Conservation (phyloP, 2,329 filamentous ascomycete genomes). For the Amauroascus verrucosus region DNA sequence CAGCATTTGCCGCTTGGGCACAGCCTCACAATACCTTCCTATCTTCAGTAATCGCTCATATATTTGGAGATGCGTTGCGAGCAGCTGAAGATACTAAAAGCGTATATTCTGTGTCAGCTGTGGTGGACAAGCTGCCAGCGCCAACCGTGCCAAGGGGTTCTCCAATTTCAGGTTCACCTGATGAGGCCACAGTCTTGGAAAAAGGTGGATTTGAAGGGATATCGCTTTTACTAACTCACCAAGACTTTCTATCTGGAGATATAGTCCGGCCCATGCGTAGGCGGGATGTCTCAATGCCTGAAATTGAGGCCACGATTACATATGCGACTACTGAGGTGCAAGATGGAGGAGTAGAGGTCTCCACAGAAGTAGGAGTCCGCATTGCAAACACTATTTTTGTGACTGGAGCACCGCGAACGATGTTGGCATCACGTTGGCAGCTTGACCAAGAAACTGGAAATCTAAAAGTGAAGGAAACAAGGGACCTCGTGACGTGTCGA, state of each 20-base stretch:
- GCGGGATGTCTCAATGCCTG: constrained; percentile 24
- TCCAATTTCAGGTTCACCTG: background rate
- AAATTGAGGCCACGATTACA: constrained; percentile 24
- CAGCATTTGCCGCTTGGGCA: constrained; percentile 31
- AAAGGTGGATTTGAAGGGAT: constrained; percentile 26
- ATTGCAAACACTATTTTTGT: constrained; percentile 35
- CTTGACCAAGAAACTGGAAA: constrained; percentile 19
- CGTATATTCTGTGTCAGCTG: constrained; percentile 26
- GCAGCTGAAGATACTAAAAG: constrained; percentile 8
- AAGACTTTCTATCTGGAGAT: constrained; percentile 25
- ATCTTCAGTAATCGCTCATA: constrained; percentile 22
- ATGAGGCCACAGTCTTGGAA: background rate
- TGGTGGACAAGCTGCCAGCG: constrained; percentile 30
- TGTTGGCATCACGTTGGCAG: constrained; percentile 30
- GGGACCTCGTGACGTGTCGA: constrained; percentile 27
- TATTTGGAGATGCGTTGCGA: constrained; percentile 19
- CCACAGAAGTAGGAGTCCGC: constrained; percentile 31
- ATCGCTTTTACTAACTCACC: constrained; percentile 25
- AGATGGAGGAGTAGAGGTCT: constrained; percentile 8
- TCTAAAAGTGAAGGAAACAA: constrained; percentile 21
- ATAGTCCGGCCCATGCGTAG: constrained; percentile 22
- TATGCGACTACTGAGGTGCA: constrained; percentile 21
- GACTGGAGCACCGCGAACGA: constrained; percentile 34
- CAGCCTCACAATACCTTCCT: constrained; percentile 26
- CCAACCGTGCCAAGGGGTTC: background rate